phyloP scores from a whole-genome alignment of 495 filamentous ascomycete genomes.

The Aspergillus sparsus region DNA sequence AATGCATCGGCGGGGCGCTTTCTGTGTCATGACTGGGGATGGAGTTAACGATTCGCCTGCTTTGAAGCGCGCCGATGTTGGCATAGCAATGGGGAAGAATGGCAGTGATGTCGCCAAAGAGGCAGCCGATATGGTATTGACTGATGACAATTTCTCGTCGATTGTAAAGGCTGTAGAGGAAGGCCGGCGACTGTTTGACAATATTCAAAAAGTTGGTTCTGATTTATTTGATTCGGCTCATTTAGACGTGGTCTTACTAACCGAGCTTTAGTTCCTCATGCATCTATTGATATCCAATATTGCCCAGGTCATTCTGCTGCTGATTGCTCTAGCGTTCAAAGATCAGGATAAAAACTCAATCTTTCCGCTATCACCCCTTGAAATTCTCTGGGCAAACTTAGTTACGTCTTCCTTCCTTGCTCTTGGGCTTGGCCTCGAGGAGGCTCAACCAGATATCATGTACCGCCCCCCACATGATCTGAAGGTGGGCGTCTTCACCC shows the following conservation, averaged over 20 bases:
- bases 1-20: constrained; percentile 63
- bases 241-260: background rate
- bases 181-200: constrained; percentile 73
- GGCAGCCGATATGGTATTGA: constrained; percentile 82
- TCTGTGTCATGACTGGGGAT: constrained; percentile 75
- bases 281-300: constrained; percentile 74
- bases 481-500: constrained; percentile 68
- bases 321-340: constrained; percentile 72
- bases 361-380: constrained; percentile 72
- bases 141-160: constrained; percentile 83
- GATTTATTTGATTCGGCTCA: background rate
- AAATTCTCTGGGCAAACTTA: constrained; percentile 81
- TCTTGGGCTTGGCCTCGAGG: constrained; percentile 72
- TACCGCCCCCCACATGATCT: constrained; percentile 68
- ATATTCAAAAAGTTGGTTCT: constrained; percentile 65
- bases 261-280: constrained; percentile 56
- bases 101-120: constrained; percentile 92
- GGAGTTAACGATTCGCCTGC: constrained; percentile 86
- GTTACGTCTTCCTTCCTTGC: constrained; percentile 74
- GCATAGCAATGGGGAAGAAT: constrained; percentile 80
- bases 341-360: constrained; percentile 64
- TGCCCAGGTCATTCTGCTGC: constrained; percentile 69
- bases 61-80: constrained; percentile 74
- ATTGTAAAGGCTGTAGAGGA: constrained; percentile 74
- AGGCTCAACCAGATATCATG: constrained; percentile 67